Evolutionary conservation across 176 grass and related monocot genomes (phyloP).

Genomic region (Saccharum officinarum): DNA sequence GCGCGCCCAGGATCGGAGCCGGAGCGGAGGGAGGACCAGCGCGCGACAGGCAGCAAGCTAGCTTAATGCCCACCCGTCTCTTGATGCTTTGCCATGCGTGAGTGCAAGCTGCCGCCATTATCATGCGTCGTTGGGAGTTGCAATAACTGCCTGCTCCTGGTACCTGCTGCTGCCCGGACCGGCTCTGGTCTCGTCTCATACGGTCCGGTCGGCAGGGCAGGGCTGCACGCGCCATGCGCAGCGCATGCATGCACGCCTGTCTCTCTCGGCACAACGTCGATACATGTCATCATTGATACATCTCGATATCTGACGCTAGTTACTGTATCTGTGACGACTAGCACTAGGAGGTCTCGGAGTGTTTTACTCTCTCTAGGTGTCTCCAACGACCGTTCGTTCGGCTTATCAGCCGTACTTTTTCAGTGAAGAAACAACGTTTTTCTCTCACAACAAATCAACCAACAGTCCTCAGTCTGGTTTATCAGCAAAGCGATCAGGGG

Average conservation of each 20-base stretch:
- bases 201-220: neutral
- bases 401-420: no score
- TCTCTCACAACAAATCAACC: no score
- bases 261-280: slow-evolving; percentile 18
- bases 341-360: neutral
- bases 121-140: slow-evolving; percentile 18
- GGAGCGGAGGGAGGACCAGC: neutral
- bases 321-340: neutral
- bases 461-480: no score
- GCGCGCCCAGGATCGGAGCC: neutral
- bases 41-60: neutral
- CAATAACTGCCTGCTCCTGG: slow-evolving; percentile 9
- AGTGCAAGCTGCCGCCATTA: slow-evolving; percentile 16
- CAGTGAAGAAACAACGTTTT: no score
- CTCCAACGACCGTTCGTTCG: no score
- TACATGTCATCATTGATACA: slow-evolving; percentile 8
- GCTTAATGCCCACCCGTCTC: neutral
- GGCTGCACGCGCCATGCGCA: neutral
- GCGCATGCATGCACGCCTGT: slow-evolving; percentile 8
- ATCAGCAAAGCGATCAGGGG: no score
- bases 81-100: neutral
- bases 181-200: neutral
- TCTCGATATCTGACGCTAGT: neutral
- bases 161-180: neutral
- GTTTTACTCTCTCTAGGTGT: no score